phyloP scores from a whole-genome alignment of 345 rosid species.

The Sonneratia alba region DNA sequence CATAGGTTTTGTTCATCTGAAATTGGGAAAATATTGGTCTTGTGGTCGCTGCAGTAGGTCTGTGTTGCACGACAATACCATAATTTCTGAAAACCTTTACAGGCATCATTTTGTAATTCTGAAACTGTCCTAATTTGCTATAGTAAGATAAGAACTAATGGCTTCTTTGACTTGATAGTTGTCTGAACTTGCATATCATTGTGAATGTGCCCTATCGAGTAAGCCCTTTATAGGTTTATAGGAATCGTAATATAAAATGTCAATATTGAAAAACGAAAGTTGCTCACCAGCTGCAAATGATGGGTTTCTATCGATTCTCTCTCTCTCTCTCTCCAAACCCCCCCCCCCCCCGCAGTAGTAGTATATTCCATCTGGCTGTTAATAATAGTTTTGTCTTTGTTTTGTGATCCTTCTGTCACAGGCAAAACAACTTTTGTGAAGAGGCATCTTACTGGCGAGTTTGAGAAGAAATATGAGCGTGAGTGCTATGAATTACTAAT shows the following conservation, averaged over 20 bases:
- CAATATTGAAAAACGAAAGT: neutral
- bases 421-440: constrained; percentile 40
- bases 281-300: no score
- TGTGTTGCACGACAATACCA: no score
- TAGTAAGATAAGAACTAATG: neutral
- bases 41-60: neutral
- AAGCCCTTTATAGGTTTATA: no score
- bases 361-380: neutral
- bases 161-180: neutral
- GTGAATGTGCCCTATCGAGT: no score
- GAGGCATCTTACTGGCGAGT: constrained; percentile 40
- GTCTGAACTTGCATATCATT: neutral
- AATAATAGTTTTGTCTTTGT: neutral
- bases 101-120: no score
- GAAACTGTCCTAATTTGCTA: no score
- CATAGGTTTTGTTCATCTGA: neutral
- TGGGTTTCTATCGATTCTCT: no score
- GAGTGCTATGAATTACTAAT: constrained; percentile 1
- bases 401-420: neutral
- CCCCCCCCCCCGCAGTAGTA: neutral
- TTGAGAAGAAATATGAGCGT: constrained; percentile 45
- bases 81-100: no score
- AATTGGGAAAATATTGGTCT: neutral
- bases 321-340: no score
- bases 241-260: no score